Evolutionary conservation across 306 rosid genomes (phyloP).

Genomic region (Malus asiatica): DNA sequence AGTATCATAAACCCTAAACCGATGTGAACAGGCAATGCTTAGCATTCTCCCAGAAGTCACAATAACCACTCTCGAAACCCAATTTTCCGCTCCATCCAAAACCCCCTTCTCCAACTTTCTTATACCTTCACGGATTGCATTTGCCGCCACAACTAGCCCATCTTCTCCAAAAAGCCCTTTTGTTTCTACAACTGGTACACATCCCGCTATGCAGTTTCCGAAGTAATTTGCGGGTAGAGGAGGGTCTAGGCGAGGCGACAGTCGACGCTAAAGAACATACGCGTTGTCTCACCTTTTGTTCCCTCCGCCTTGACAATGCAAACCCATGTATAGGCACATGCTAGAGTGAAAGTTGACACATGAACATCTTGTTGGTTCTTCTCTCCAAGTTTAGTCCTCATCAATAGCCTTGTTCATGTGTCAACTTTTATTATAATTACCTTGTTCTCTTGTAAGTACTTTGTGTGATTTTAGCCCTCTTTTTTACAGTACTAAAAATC

Average conservation of each 20-base stretch:
- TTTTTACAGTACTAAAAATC: no score
- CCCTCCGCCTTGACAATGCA: slow-evolving; percentile 19
- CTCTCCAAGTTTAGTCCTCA: background rate
- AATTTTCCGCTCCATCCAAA: slow-evolving; percentile 13
- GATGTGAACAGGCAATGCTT: slow-evolving; percentile 18
- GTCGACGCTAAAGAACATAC: slow-evolving; percentile 6
- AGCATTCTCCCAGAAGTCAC: background rate
- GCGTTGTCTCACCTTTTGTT: background rate
- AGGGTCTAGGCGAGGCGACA: slow-evolving; percentile 12
- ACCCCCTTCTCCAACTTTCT: slow-evolving; percentile 3
- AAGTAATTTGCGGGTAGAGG: slow-evolving; percentile 9
- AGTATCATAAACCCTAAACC: slow-evolving; percentile 22
- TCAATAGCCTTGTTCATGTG: background rate
- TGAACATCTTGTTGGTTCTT: background rate
- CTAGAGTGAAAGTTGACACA: slow-evolving; percentile 10
- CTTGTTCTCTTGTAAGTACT: no score
- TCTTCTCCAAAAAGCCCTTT: slow-evolving; percentile 11
- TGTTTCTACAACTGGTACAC: background rate
- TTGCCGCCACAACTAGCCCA: slow-evolving; percentile 14
- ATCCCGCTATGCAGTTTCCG: slow-evolving; percentile 16
- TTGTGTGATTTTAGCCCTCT: no score
- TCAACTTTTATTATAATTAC: no score
- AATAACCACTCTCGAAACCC: background rate
- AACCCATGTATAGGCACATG: slow-evolving; percentile 19
- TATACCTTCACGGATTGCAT: slow-evolving; percentile 13